Percentiles rank a stretch among this genome's conserved stretches.
phyloP scores from a whole-genome alignment of 2,329 filamentous ascomycete genomes.

The Penicillium sp. region DNA sequence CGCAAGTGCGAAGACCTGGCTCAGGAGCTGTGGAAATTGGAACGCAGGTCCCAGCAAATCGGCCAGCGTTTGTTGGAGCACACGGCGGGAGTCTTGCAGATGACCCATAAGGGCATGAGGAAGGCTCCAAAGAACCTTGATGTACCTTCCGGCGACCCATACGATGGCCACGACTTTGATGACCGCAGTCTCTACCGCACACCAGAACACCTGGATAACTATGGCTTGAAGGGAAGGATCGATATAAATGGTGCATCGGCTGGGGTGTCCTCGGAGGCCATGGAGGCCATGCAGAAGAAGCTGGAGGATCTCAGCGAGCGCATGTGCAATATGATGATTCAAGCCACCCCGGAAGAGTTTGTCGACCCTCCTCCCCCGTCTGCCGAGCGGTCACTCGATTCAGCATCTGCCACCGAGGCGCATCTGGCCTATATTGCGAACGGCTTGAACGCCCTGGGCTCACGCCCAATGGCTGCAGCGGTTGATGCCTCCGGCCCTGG shows the following conservation, averaged over 20 bases:
- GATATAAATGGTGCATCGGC: slow-evolving; percentile 18
- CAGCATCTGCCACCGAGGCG: slow-evolving; percentile 45
- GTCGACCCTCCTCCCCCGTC: slow-evolving; percentile 43
- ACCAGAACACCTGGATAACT: slow-evolving; percentile 66
- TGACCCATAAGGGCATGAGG: slow-evolving; percentile 78
- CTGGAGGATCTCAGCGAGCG: slow-evolving; percentile 70
- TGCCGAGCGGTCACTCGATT: slow-evolving; percentile 29
- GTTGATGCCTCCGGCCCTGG: not conserved
- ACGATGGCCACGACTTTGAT: slow-evolving; percentile 72
- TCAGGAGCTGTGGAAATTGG: slow-evolving; percentile 76
- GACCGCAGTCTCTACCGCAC: slow-evolving; percentile 74
- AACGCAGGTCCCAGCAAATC: slow-evolving; percentile 74
- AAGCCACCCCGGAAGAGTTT: slow-evolving; percentile 40
- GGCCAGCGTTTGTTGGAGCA: slow-evolving; percentile 82
- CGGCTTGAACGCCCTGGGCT: slow-evolving; percentile 64
- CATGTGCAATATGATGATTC: slow-evolving; percentile 68
- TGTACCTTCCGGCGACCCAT: slow-evolving; percentile 76
- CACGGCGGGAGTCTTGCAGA: slow-evolving; percentile 87
- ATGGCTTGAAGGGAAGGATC: slow-evolving; percentile 30
- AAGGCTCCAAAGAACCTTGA: slow-evolving; percentile 60
- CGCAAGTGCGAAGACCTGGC: slow-evolving; percentile 85
- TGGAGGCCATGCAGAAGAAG: slow-evolving; percentile 67
- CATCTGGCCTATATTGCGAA: slow-evolving; percentile 75
- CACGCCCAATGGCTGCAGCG: slow-evolving; percentile 43
- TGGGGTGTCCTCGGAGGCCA: slow-evolving; percentile 46